Evolutionary conservation across 1,139 yeast genomes (phyloP).

Genomic region (Kodamaea arcana): DNA sequence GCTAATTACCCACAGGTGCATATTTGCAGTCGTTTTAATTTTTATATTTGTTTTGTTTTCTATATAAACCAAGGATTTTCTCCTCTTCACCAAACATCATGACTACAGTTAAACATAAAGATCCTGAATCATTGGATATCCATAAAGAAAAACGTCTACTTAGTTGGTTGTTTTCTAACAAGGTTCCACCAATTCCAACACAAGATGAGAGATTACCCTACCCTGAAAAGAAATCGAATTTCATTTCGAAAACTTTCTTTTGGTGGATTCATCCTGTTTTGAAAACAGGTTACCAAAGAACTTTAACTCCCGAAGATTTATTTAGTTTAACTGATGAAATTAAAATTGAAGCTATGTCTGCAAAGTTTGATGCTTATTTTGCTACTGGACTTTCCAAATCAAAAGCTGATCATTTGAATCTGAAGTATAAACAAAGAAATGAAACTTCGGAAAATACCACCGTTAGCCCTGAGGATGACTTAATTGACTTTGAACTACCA

Average conservation of each 20-base stretch:
- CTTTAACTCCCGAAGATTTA: constrained; percentile 44
- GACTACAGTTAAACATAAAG: no score
- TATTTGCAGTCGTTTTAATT: no score
- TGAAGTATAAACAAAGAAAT: constrained; percentile 23
- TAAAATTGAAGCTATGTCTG: constrained; percentile 34
- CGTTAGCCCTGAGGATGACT: constrained; percentile 21
- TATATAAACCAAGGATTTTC: no score
- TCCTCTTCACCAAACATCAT: no score
- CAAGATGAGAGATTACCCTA: constrained; percentile 37
- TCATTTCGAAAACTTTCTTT: constrained; percentile 39
- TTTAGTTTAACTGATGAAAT: constrained; percentile 36
- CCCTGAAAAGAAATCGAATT: constrained; percentile 30
- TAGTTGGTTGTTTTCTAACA: constrained; percentile 27
- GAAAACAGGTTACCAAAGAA: constrained; percentile 48
- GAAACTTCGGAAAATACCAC: constrained; percentile 20
- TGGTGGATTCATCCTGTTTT: constrained; percentile 50
- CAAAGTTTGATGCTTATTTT: constrained; percentile 23
- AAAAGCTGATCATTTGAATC: constrained; percentile 15
- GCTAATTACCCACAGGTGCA: no score
- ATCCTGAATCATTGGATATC: constrained; percentile 4
- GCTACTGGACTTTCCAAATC: constrained; percentile 17
- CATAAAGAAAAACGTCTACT: constrained; percentile 27
- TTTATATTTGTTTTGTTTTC: no score
- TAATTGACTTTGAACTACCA: constrained; percentile 17
- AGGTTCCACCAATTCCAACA: constrained; percentile 35